phyloP scores from a whole-genome alignment of 2,329 filamentous ascomycete species.

The Phyllosticta citrichinensis region DNA sequence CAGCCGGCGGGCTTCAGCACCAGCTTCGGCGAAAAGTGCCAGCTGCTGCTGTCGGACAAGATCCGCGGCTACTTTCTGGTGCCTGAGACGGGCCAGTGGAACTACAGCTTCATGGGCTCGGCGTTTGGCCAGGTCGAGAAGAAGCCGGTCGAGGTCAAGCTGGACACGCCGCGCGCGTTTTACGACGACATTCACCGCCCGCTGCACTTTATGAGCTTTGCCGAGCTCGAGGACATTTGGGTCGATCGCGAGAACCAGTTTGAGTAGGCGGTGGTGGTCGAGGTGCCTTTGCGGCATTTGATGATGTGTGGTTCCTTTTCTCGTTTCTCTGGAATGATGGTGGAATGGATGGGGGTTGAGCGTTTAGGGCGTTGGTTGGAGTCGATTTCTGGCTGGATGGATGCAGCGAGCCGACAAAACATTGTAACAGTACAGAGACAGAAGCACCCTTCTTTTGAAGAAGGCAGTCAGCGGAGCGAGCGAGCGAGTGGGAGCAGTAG shows the following conservation, averaged over 20 bases:
- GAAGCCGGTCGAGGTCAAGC: slow-evolving; percentile 80
- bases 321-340: neutral
- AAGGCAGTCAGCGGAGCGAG: neutral
- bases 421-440: neutral
- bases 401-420: neutral
- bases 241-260: slow-evolving; percentile 91
- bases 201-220: slow-evolving; percentile 94
- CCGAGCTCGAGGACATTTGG: slow-evolving; percentile 93
- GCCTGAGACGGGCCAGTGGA: slow-evolving; percentile 83
- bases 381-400: neutral
- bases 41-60: slow-evolving; percentile 83
- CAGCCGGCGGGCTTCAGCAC: slow-evolving; percentile 90
- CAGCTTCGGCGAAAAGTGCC: slow-evolving; percentile 88
- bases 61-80: slow-evolving; percentile 95
- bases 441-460: neutral
- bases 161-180: slow-evolving; percentile 80
- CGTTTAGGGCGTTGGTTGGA: neutral
- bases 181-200: slow-evolving; percentile 90
- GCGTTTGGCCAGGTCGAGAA: slow-evolving; percentile 83
- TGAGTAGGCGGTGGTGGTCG: slow-evolving; percentile 42
- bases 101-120: slow-evolving; percentile 96
- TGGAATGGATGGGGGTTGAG: neutral
- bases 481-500: neutral
- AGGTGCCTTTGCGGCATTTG: neutral
- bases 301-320: neutral